A percentile compares a stretch with the other conserved stretches of the same genome.
These are phyloP conservation scores for Chloranthus sessilifolius DNA, from an alignment of 164 flowering plant genomes.

Conservation along the genomic window DNA sequence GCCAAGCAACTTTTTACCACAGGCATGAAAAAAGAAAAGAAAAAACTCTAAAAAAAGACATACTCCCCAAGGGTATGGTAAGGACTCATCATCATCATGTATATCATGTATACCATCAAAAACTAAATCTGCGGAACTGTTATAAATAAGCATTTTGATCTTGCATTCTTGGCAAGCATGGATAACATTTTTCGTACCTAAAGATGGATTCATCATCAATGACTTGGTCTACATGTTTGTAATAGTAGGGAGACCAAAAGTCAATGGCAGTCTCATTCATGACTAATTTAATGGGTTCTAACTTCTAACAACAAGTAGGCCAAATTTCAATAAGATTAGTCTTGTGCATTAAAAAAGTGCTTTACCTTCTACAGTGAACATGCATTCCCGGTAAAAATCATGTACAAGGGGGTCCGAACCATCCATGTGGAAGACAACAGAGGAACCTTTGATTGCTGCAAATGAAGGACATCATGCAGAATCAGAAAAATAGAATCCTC, in stretches of 20 bases:
- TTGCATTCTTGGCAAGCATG: constrained; percentile 63
- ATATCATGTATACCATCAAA: constrained; percentile 62
- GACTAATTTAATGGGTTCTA: too few species aligned
- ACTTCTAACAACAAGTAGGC: not conserved
- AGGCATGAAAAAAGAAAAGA: too few species aligned
- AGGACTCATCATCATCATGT: constrained; percentile 56
- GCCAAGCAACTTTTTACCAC: too few species aligned
- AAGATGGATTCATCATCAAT: too few species aligned
- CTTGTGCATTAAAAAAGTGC: not conserved
- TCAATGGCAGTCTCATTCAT: too few species aligned
- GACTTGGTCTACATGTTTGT: constrained; percentile 73
- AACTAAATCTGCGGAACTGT: constrained; percentile 72
- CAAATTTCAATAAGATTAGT: too few species aligned
- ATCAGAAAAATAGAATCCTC: too few species aligned
- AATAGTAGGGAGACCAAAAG: too few species aligned
- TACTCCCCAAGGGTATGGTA: constrained; percentile 58
- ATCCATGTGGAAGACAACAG: constrained; percentile 55
- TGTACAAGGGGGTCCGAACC: constrained; percentile 13
- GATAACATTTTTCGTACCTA: constrained; percentile 79
- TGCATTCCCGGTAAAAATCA: constrained; percentile 38
- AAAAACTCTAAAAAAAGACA: too few species aligned
- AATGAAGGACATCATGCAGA: too few species aligned
- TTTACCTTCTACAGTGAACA: too few species aligned
- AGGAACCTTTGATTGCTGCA: constrained; percentile 69
- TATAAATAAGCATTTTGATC: constrained; percentile 65